Conservation (phyloP, 2,329 filamentous ascomycete species). For the Alternaria novae-zelandiae region DNA sequence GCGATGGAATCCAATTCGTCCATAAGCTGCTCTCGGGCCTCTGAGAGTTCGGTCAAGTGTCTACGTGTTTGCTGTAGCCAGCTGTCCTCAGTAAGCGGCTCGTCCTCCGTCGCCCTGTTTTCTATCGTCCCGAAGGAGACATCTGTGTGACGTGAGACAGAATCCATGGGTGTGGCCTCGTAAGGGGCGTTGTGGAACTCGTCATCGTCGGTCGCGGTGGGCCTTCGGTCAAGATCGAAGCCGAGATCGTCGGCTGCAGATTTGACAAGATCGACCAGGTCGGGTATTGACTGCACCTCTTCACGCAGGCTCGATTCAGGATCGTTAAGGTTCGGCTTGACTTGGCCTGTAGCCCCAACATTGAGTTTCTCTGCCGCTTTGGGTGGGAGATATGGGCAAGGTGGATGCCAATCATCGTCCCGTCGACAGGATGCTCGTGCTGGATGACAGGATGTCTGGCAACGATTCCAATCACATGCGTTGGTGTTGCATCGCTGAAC, state of each 20-base stretch:
- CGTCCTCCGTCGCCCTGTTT: conserved; percentile 10
- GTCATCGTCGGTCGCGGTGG: conserved; percentile 30
- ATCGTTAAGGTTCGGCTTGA: conserved; percentile 43
- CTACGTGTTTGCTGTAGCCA: conserved; percentile 29
- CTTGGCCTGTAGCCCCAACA: conserved; percentile 29
- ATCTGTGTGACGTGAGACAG: background rate
- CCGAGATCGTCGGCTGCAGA: conserved; percentile 47
- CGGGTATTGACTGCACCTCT: conserved; percentile 39
- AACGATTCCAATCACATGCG: conserved; percentile 2
- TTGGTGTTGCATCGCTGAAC: conserved; percentile 19
- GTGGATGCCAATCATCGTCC: conserved; percentile 14
- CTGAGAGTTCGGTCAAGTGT: conserved; percentile 27
- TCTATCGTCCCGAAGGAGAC: background rate
- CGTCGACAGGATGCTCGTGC: background rate
- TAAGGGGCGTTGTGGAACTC: conserved; percentile 32
- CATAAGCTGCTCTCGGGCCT: conserved; percentile 29
- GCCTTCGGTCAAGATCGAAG: conserved; percentile 35
- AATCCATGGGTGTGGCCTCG: conserved; percentile 14
- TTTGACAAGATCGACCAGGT: conserved; percentile 46
- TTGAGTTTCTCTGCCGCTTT: conserved; percentile 35
- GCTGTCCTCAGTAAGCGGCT: conserved; percentile 16
- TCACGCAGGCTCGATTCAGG: conserved; percentile 21
- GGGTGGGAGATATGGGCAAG: conserved; percentile 20
- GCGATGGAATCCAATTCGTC: conserved; percentile 39
- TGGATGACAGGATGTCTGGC: conserved; percentile 3